These are phyloP conservation scores for Yarrowia sp. DNA, from an alignment of 805 yeast species.

Conservation along the genomic window DNA sequence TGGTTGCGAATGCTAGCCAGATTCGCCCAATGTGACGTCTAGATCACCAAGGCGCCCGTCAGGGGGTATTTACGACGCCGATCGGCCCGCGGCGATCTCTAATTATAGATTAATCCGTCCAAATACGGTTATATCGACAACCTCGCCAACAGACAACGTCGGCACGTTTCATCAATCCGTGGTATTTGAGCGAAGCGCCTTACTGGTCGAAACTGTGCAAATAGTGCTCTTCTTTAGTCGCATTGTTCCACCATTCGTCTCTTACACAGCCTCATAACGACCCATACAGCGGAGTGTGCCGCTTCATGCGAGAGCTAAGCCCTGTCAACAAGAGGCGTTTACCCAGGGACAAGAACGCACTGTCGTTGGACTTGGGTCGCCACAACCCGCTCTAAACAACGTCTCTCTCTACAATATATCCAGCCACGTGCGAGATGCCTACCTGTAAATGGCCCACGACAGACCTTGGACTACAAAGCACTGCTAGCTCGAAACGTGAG, in stretches of 20 bases:
- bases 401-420: not conserved
- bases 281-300: not conserved
- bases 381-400: no score
- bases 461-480: not conserved
- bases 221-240: not conserved
- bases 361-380: not conserved
- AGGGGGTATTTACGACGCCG: no score
- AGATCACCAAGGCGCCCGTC: no score
- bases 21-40: no score
- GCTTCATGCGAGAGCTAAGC: no score
- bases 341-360: not conserved
- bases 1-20: no score
- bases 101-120: not conserved
- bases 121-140: no score
- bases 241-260: not conserved
- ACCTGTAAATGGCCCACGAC: conserved; percentile 8
- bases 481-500: conserved; percentile 1
- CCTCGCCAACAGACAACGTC: no score
- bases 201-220: no score
- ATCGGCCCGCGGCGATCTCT: not conserved
- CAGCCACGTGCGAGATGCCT: not conserved
- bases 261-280: not conserved
- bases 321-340: no score
- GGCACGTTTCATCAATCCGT: no score
- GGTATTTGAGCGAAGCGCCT: no score